A percentile compares a stretch with the other conserved stretches of the same genome.
These are phyloP conservation scores for Monilinia fructigena DNA, from an alignment of 2,329 filamentous ascomycete species.

Conservation along the genomic window DNA sequence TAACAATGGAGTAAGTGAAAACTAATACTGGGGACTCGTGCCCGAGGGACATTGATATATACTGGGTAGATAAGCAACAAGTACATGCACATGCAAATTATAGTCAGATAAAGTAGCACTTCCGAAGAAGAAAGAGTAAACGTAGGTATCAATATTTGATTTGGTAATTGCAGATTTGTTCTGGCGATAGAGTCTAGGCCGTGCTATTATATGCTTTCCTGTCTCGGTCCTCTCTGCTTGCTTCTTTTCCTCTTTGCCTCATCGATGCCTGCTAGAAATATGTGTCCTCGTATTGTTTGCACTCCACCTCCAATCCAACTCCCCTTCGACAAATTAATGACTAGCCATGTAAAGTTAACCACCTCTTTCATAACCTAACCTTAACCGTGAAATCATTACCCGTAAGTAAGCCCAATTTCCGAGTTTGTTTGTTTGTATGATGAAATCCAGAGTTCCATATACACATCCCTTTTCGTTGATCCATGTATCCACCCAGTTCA, in stretches of 20 bases:
- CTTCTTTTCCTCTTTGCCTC: not conserved
- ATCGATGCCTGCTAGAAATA: not conserved
- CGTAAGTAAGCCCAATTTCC: not conserved
- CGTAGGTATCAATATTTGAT: not conserved
- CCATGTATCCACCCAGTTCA: not conserved
- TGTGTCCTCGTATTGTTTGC: not conserved
- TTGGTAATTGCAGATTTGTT: not conserved
- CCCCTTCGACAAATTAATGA: not conserved
- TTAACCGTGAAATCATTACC: not conserved
- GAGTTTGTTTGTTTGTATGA: not conserved
- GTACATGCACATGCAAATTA: constrained; percentile 4
- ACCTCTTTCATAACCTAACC: not conserved
- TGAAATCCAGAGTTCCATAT: not conserved
- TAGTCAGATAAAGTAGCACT: not conserved
- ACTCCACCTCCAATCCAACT: too few relatives aligned
- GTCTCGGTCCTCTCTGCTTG: not conserved
- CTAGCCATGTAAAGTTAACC: not conserved
- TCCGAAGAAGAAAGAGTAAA: not conserved
- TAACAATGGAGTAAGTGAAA: too few relatives aligned
- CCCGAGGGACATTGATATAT: not conserved
- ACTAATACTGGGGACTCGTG: too few relatives aligned
- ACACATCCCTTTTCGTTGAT: not conserved
- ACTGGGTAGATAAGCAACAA: too few relatives aligned
- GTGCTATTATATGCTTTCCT: not conserved
- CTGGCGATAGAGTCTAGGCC: not conserved